Conservation (phyloP, 202 grass and related monocot species). For the Zoysia matrella region DNA sequence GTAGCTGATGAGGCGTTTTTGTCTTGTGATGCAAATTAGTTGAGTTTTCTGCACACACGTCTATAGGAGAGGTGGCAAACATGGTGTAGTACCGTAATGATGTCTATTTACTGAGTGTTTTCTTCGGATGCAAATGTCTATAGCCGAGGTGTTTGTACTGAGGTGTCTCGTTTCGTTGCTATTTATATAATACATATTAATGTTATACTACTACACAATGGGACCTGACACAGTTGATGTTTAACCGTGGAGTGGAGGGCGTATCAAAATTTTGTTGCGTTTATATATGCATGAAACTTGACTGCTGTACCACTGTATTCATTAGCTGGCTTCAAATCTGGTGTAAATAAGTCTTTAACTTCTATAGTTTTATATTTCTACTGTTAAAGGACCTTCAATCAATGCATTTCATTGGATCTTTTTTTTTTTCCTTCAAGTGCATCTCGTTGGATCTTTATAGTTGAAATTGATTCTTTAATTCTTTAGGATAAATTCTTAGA, state of each 20-base stretch:
- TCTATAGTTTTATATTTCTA: too few species aligned
- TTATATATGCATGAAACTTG: too few species aligned
- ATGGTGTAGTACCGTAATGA: background rate
- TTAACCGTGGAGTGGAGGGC: background rate
- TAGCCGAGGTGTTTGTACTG: background rate
- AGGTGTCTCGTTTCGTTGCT: background rate
- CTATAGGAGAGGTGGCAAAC: constrained; percentile 40
- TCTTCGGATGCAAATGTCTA: background rate
- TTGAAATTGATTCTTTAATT: too few species aligned
- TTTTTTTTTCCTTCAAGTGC: too few species aligned
- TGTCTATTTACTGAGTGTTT: background rate
- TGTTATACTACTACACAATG: background rate
- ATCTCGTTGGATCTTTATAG: too few species aligned
- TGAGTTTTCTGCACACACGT: constrained; percentile 24
- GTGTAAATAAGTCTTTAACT: too few species aligned
- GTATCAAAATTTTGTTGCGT: background rate
- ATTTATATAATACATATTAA: background rate
- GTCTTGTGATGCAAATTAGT: constrained; percentile 8
- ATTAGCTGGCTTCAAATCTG: too few species aligned
- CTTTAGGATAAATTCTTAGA: too few species aligned
- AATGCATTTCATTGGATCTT: too few species aligned
- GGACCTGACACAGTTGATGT: background rate
- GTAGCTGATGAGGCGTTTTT: constrained; percentile 34
- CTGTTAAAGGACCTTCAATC: too few species aligned
- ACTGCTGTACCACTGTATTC: too few species aligned